Percentiles rank a stretch among this genome's conserved stretches.
Evolutionary conservation across 73 alveolate species (phyloP).

Genomic region (Paramecium octaurelia): DNA sequence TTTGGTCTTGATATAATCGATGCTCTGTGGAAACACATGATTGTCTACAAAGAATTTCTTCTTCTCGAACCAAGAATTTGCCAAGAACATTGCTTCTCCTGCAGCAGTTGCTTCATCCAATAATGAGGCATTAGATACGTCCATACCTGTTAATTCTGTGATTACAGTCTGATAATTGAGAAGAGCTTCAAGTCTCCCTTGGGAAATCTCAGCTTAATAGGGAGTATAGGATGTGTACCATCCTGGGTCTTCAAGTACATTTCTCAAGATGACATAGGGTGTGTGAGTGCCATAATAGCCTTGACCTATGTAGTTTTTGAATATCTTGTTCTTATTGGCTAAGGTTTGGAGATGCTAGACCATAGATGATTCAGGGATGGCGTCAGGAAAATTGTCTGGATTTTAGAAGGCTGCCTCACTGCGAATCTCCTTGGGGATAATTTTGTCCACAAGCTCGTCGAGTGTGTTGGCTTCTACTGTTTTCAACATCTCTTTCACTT

Average conservation of each 20-base stretch:
- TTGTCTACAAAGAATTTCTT: constrained; percentile 73
- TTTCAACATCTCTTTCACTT: constrained; percentile 65
- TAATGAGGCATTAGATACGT: constrained; percentile 91
- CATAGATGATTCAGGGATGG: constrained; percentile 67
- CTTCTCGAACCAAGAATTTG: constrained; percentile 65
- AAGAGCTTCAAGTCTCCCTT: constrained; percentile 88
- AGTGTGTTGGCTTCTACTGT: constrained; percentile 60
- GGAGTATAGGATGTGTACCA: constrained; percentile 98
- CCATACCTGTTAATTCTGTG: constrained; percentile 85
- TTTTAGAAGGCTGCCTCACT: constrained; percentile 57
- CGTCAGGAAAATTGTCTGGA: constrained; percentile 64
- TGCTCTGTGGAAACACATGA: constrained; percentile 78
- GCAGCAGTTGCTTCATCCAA: constrained; percentile 96
- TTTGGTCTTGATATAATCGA: constrained; percentile 81
- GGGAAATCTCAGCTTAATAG: constrained; percentile 94
- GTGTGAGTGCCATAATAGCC: constrained; percentile 73
- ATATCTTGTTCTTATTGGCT: constrained; percentile 73
- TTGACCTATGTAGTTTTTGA: constrained; percentile 80
- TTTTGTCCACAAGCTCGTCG: constrained; percentile 68
- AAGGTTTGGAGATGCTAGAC: constrained; percentile 60
- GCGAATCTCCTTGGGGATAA: constrained; percentile 69
- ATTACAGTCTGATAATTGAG: constrained; percentile 82
- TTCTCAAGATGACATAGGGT: constrained; percentile 76
- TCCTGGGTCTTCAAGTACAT: constrained; percentile 87
- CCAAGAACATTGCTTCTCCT: constrained; percentile 93